Percentiles rank a stretch among this genome's conserved stretches.
These are phyloP conservation scores for Amauroascus verrucosus DNA, from an alignment of 2,329 filamentous ascomycete species.

Conservation along the genomic window DNA sequence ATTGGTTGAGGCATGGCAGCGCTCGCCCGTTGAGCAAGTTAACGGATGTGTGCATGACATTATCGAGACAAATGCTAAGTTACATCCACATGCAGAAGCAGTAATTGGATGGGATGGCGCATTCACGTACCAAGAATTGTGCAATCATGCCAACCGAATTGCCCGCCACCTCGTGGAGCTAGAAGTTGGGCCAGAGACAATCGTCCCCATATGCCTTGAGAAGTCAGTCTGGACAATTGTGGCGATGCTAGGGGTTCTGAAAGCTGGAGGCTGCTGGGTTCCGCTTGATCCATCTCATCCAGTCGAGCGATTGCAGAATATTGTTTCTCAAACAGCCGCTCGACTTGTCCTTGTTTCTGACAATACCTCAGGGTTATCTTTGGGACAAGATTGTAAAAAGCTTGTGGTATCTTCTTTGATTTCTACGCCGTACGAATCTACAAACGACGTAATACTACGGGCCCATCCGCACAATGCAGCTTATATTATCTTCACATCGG, in stretches of 20 bases:
- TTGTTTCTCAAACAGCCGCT: neutral
- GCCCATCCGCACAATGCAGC: conserved; percentile 37
- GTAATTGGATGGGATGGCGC: conserved; percentile 15
- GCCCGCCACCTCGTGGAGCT: conserved; percentile 5
- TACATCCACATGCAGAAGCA: neutral
- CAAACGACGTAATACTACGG: no score
- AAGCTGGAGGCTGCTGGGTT: conserved; percentile 16
- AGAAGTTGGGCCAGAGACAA: conserved; percentile 6
- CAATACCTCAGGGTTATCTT: neutral
- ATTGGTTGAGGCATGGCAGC: no score
- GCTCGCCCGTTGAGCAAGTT: no score
- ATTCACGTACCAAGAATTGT: conserved; percentile 15
- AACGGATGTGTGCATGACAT: neutral
- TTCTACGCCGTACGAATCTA: neutral
- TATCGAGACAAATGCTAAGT: neutral
- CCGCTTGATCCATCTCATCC: conserved; percentile 15
- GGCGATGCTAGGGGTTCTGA: conserved; percentile 14
- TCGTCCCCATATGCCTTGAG: conserved; percentile 16
- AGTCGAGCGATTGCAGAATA: conserved; percentile 3
- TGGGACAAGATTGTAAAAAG: neutral
- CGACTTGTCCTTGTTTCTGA: neutral
- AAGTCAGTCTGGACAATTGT: conserved; percentile 16
- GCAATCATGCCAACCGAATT: conserved; percentile 16
- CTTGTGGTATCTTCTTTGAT: neutral
- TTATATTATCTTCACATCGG: neutral